Percentiles rank a stretch among this genome's conserved stretches.
These are phyloP conservation scores for Syzygium aqueum DNA, from an alignment of 345 rosid species.

Conservation along the genomic window DNA sequence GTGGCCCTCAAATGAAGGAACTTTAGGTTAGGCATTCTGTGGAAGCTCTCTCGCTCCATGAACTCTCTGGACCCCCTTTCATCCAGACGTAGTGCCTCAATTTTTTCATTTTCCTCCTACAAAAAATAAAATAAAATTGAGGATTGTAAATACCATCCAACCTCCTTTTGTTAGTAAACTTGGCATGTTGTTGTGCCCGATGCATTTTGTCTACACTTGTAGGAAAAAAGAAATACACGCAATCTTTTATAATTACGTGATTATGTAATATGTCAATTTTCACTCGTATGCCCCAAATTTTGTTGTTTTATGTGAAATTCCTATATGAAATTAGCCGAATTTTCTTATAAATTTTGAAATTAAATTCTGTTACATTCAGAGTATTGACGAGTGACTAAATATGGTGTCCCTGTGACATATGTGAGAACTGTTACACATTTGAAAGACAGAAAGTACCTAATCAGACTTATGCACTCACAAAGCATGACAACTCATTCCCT, in stretches of 20 bases:
- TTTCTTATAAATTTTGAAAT: not conserved
- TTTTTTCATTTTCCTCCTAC: not conserved
- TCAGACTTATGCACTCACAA: not conserved
- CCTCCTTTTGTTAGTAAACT: not conserved
- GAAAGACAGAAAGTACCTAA: not conserved
- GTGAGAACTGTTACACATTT: not conserved
- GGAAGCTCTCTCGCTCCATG: not conserved
- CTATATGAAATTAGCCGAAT: not conserved
- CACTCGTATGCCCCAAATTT: not conserved
- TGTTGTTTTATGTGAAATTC: not conserved
- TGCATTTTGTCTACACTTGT: not conserved
- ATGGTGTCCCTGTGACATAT: not conserved
- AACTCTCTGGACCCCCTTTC: not conserved
- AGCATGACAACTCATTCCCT: not conserved
- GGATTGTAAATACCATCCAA: not conserved
- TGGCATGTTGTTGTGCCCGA: not conserved
- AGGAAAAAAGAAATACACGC: not conserved
- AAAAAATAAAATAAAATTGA: not conserved
- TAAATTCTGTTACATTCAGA: not conserved
- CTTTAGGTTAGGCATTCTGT: not conserved
- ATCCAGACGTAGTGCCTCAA: not conserved
- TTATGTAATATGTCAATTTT: not conserved
- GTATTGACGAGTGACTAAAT: not conserved
- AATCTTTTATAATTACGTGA: not conserved
- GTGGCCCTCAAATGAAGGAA: not conserved